These are phyloP conservation scores for Fusarium cyanostomum DNA, from an alignment of 2,329 filamentous ascomycete species.

Conservation along the genomic window DNA sequence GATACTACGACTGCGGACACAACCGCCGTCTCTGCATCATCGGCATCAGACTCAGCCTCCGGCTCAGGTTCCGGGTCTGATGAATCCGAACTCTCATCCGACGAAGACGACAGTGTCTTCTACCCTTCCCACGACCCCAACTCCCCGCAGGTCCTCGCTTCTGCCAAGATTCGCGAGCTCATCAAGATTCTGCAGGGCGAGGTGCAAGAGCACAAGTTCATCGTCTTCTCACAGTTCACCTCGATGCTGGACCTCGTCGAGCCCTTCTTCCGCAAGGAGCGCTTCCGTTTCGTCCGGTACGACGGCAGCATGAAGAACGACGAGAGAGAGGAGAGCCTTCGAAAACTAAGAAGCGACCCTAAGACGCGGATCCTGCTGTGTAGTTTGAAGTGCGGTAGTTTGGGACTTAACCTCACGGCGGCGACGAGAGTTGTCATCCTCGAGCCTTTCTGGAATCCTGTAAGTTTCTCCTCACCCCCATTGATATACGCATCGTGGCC, in stretches of 20 bases:
- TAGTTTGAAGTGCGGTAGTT: conserved; percentile 89
- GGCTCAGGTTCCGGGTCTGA: conserved; percentile 39
- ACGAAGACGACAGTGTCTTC: conserved; percentile 51
- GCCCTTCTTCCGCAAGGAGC: conserved; percentile 81
- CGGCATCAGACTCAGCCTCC: conserved; percentile 16
- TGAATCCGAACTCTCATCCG: conserved; percentile 32
- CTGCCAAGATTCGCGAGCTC: conserved; percentile 91
- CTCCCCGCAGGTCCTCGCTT: conserved; percentile 65
- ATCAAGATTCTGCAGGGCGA: conserved; percentile 83
- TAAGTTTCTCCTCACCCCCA: conserved; percentile 54
- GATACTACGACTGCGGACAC: conserved; percentile 27
- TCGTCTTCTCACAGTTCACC: conserved; percentile 98
- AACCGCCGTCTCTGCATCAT: conserved; percentile 24
- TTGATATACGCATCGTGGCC: background rate
- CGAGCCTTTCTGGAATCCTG: conserved; percentile 98
- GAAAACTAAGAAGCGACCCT: conserved; percentile 77
- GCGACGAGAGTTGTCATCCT: conserved; percentile 93
- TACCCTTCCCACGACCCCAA: conserved; percentile 39
- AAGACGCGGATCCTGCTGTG: conserved; percentile 86
- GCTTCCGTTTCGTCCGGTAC: conserved; percentile 86
- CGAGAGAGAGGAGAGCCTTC: conserved; percentile 84
- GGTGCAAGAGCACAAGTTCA: conserved; percentile 87
- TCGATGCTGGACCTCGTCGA: conserved; percentile 97
- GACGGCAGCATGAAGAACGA: conserved; percentile 97
- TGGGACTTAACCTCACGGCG: conserved; percentile 94